Conservation (phyloP, 768 basidiomycete genomes). For the Hortiboletus campestris region DNA sequence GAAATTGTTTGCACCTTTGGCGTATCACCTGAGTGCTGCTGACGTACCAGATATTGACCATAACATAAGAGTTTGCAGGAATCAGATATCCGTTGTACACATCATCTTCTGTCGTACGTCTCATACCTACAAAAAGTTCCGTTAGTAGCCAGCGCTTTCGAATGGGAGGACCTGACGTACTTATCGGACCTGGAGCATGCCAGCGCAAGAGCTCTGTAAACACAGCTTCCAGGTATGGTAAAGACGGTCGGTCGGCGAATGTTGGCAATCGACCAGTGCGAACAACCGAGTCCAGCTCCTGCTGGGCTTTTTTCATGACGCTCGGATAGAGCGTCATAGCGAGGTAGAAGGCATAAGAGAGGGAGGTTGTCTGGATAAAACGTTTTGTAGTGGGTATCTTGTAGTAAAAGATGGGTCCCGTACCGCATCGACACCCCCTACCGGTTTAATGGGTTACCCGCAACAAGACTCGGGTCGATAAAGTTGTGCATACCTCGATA, state of each 20-base stretch:
- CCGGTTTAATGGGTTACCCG: neutral
- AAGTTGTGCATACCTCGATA: slow-evolving; percentile 8
- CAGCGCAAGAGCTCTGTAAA: slow-evolving; percentile 25
- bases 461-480: neutral
- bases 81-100: slow-evolving; percentile 21
- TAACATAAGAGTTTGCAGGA: slow-evolving; percentile 13
- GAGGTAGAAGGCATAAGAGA: slow-evolving; percentile 17
- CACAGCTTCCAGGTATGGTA: slow-evolving; percentile 29
- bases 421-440: slow-evolving; percentile 30
- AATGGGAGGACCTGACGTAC: neutral
- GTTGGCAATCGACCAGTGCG: slow-evolving; percentile 23
- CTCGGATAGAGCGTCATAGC: slow-evolving; percentile 31
- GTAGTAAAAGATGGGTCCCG: slow-evolving; percentile 18
- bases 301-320: slow-evolving; percentile 25
- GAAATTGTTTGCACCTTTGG: neutral
- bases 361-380: slow-evolving; percentile 13
- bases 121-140: neutral
- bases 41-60: slow-evolving; percentile 21
- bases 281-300: slow-evolving; percentile 27
- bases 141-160: neutral
- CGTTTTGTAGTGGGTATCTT: neutral
- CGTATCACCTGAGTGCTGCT: neutral
- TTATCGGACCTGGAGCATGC: slow-evolving; percentile 17
- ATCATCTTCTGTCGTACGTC: slow-evolving; percentile 10
- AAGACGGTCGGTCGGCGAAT: slow-evolving; percentile 21